Evolutionary conservation across 1,139 yeast genomes (phyloP), one percentile per base, ranked within the genome.

Genomic region (Scheffersomyces quercinus): DNA sequence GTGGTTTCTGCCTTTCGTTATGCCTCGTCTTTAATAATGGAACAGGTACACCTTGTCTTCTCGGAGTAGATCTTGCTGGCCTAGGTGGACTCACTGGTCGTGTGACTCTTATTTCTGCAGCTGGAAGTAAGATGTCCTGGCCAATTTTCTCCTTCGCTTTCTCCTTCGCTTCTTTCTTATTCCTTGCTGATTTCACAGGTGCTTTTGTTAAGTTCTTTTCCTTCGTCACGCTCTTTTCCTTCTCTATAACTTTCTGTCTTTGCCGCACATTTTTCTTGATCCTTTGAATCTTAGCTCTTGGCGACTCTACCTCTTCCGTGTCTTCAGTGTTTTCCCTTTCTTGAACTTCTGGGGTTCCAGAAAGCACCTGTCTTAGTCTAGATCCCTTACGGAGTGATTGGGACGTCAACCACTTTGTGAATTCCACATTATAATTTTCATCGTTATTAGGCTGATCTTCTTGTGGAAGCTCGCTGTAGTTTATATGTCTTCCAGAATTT

Each of bases 1-100:
- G 40, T 2, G 75, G 70, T 36, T 57, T 60, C 46, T 66, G 72
- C 5, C 48, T 47, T 28, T 62, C 64, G 5, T 45, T 49, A 3
- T 41, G 16, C 16, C 41, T 54, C 4, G 48, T 46, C 30, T 58
- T 60, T 7, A 64, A 51, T 37, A 65, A 58, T 12, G 68, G 61
- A 5, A 56, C 40, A 8, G 35, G 35, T 12, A 54, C 45, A 5
- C 20, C 35, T 5, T 35, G 37, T 28, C 14, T 11, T 26, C 16
- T 28, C 9, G 24, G 10, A 5, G 26, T 10, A 10, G 38, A 11
- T 37, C 11, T 13, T 12, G 14, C 37, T 8, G n/a, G 12, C 20
- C 20, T 20, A 5, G 8, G 5, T 20, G 26, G 26, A 9, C 16
- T 15, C 12, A 28, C 37, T 10, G 35, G 35, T 8, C 32, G 26